Evolutionary conservation across 768 basidiomycete species (phyloP), one percentile per base, ranked within the genome.

Genomic region (Suillus occidentalis): DNA sequence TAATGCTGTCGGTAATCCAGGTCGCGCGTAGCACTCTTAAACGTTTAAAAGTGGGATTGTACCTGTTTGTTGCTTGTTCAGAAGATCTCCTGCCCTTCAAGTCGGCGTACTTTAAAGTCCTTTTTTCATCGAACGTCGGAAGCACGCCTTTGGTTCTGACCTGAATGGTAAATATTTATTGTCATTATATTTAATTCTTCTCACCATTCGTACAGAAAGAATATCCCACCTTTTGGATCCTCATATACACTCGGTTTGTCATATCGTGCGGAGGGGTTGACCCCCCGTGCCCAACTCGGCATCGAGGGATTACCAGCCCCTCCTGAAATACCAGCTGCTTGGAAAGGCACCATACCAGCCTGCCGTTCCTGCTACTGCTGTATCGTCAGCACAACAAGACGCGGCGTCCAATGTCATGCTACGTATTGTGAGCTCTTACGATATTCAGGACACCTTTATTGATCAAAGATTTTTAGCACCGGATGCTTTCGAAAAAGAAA

Each of bases 71-170:
- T 34, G 75, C 78, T 52, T 86, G 85, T 70, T 73, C 81, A 25
- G 66, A 77, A 28, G 68, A 73, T 63, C 70, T 81, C 40, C 67
- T 74, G 39, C 77, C 76, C 7, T 77, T 80, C 73, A 87, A 85
- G 73, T 70, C 73, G 42, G 79, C 78, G 13, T 87, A 87, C 73
- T 78, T 84, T 70, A 79, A 78, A 66, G 72, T 86, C 76, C 87
- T 49, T 74, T 77, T 43, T 73, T 81, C 65, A 70, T 84, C 18
- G 73, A 79, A 66, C 73, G 74, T 57, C 80, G 79, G 40, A 71
- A 75, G 36, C 50, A 63, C 16, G 66, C 64, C 39, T 76, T 75
- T 68, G 52, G 57, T n/a, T 12, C 55, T 1, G 76, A 77, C 13
- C 67, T 77, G 6, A 69, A 64, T 62, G 73, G 75, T 69, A 73